Evolutionary conservation across 169 alveolate genomes (phyloP).

Genomic region (Cyclospora cayetanensis): DNA sequence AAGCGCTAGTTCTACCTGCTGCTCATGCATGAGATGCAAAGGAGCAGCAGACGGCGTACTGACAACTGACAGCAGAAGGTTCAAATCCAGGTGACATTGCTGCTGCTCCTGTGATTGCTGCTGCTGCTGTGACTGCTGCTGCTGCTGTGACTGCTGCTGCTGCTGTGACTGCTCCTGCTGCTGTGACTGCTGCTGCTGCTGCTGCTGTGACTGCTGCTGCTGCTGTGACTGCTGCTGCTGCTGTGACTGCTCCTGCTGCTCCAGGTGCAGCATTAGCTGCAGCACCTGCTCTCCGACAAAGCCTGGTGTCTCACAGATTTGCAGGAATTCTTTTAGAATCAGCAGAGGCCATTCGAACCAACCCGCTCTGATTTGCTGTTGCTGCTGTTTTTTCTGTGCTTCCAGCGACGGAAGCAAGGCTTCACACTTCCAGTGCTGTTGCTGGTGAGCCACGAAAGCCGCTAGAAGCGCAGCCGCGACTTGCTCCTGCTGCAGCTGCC

Average conservation of each 20-base stretch:
- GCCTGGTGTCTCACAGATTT: neutral
- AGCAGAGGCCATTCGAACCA: constrained; percentile 71
- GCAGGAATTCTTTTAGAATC: constrained; percentile 49
- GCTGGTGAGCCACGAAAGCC: constrained; percentile 28
- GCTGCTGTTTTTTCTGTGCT: constrained; percentile 8
- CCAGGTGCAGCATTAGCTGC: constrained; percentile 41
- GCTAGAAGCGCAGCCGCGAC: constrained; percentile 55
- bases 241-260: neutral
- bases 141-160: neutral
- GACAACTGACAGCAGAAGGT: neutral
- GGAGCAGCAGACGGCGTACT: neutral
- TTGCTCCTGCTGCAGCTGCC: constrained; percentile 49
- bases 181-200: neutral
- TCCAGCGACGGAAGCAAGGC: neutral
- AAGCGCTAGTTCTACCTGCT: constrained; percentile 56
- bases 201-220: neutral
- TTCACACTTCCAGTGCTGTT: neutral
- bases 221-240: constrained; percentile 7
- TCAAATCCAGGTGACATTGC: neutral
- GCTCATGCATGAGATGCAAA: constrained; percentile 46
- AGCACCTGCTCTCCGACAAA: constrained; percentile 60
- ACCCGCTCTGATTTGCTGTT: neutral
- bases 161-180: neutral
- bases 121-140: too few species aligned
- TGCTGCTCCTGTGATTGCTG: neutral